Percentiles rank a stretch among this genome's conserved stretches.
phyloP scores from a whole-genome alignment of 805 yeast species.

The Barnettozyma salicaria region DNA sequence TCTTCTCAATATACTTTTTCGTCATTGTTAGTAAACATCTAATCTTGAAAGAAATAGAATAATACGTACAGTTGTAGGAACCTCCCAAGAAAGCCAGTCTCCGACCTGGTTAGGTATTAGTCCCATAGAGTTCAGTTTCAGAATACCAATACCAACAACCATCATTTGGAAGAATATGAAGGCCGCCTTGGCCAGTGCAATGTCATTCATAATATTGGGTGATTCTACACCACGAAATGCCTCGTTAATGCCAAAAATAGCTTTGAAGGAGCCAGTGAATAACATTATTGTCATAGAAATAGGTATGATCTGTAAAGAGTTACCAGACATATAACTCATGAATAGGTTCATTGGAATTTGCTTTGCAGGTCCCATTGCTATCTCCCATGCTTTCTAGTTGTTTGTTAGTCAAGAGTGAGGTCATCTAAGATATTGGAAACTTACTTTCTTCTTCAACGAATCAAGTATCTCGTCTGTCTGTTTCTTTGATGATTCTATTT shows the following conservation, averaged over 20 bases:
- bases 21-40: conserved; percentile 4
- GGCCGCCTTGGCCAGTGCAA: conserved; percentile 24
- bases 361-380: conserved; percentile 79
- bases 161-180: conserved; percentile 44
- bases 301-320: conserved; percentile 82
- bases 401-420: not conserved
- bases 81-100: conserved; percentile 92
- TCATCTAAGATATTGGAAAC: not conserved
- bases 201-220: conserved; percentile 29
- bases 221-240: conserved; percentile 48
- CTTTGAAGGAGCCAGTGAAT: conserved; percentile 69
- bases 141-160: conserved; percentile 68
- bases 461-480: not conserved
- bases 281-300: conserved; percentile 85
- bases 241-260: conserved; percentile 51
- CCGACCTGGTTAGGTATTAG: conserved; percentile 79
- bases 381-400: conserved; percentile 73
- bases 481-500: not conserved
- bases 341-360: conserved; percentile 82
- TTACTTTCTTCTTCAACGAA: conserved; percentile 2
- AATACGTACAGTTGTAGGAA: conserved; percentile 25
- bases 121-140: conserved; percentile 86
- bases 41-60: not conserved
- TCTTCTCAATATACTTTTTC: conserved; percentile 13
- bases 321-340: conserved; percentile 92